Percentiles rank a stretch among this genome's conserved stretches.
phyloP scores from a whole-genome alignment of 805 yeast species.

The Metahyphopichia silvanorum region DNA sequence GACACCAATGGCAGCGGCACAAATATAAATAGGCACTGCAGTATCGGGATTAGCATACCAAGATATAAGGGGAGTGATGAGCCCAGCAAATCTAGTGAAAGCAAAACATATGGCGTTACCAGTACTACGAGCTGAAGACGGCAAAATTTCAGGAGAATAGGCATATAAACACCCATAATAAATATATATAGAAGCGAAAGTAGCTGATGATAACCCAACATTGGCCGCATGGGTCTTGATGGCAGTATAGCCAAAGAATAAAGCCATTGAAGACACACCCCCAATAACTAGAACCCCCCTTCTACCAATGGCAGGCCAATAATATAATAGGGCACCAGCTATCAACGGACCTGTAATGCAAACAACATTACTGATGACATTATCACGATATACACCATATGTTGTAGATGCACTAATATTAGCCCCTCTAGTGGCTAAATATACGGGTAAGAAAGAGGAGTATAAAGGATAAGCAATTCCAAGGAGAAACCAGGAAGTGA shows the following conservation, averaged over 20 bases:
- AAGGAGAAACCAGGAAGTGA: slow-evolving; percentile 51
- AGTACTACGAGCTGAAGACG: slow-evolving; percentile 32
- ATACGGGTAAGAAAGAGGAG: slow-evolving; percentile 51
- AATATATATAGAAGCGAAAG: slow-evolving; percentile 39
- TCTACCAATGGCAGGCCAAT: slow-evolving; percentile 42
- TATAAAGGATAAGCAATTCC: slow-evolving; percentile 56
- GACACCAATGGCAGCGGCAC: slow-evolving; percentile 31
- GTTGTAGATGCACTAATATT: slow-evolving; percentile 37
- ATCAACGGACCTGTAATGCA: slow-evolving; percentile 53
- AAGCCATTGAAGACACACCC: slow-evolving; percentile 50
- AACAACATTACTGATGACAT: slow-evolving; percentile 44
- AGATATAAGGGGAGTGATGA: slow-evolving; percentile 32
- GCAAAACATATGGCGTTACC: slow-evolving; percentile 32
- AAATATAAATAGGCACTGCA: slow-evolving; percentile 31
- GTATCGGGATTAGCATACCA: slow-evolving; percentile 25
- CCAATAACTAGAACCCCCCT: slow-evolving; percentile 57
- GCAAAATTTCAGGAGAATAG: slow-evolving; percentile 34
- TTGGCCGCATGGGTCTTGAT: slow-evolving; percentile 49
- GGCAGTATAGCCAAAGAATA: slow-evolving; percentile 61
- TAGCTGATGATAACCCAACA: slow-evolving; percentile 37
- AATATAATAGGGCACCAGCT: slow-evolving; percentile 38
- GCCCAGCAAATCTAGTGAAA: slow-evolving; percentile 26
- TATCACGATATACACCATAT: slow-evolving; percentile 45
- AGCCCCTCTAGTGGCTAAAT: slow-evolving; percentile 51
- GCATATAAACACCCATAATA: slow-evolving; percentile 37